Evolutionary conservation across 2,329 filamentous ascomycete genomes (phyloP).

Genomic region (Ascochyta fabae): DNA sequence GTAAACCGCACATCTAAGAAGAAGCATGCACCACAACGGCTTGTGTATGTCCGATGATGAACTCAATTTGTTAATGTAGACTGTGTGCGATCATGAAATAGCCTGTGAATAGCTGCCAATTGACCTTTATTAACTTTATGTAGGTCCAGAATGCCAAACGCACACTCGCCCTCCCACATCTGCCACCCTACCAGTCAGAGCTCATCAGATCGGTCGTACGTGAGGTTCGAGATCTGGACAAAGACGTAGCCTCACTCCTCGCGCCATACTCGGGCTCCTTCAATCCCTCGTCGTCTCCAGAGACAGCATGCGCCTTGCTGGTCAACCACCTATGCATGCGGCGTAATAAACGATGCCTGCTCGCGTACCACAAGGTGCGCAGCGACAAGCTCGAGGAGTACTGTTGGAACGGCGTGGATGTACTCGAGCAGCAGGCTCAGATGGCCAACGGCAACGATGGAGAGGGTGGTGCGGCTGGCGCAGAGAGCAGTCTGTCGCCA

Average conservation of each 20-base stretch:
- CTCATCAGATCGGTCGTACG: conserved; percentile 85
- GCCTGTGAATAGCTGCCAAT: no score
- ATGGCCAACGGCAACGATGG: conserved; percentile 48
- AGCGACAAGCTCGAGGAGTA: conserved; percentile 92
- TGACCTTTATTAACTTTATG: not conserved
- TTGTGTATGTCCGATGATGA: no score
- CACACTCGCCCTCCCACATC: conserved; percentile 81
- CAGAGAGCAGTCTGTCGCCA: conserved; percentile 81
- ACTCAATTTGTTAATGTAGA: no score
- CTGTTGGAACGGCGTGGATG: conserved; percentile 88
- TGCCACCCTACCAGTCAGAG: conserved; percentile 92
- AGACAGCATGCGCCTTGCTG: conserved; percentile 83
- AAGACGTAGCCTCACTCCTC: conserved; percentile 79
- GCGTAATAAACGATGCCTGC: conserved; percentile 91
- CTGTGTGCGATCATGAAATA: no score
- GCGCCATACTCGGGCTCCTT: conserved; percentile 85
- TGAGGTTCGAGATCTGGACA: conserved; percentile 92
- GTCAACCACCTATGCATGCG: conserved; percentile 96
- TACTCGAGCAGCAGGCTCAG: conserved; percentile 68
- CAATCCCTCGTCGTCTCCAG: conserved; percentile 81
- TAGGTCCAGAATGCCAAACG: conserved; percentile 96
- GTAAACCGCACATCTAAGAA: not conserved
- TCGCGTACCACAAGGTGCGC: conserved; percentile 91
- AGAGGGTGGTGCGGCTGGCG: conserved; percentile 50
- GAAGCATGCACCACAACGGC: not conserved